Percentiles rank a stretch among this genome's conserved stretches.
These are phyloP conservation scores for Naganishia sp. DNA, from an alignment of 1,284 basidiomycete genomes.

Conservation along the genomic window DNA sequence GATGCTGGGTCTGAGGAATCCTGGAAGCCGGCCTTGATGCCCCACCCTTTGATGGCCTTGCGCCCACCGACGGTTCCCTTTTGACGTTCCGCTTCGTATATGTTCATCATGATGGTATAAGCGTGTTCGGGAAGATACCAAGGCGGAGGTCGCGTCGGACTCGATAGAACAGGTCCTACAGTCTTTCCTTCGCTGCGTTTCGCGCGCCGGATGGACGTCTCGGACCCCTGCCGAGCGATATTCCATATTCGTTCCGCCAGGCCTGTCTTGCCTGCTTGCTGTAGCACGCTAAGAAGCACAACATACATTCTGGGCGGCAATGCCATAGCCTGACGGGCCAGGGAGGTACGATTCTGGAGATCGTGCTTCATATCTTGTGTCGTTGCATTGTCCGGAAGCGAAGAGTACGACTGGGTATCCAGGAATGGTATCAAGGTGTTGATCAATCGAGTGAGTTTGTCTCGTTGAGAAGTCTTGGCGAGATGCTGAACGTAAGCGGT, in stretches of 20 bases:
- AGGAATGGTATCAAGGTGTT: slow-evolving; percentile 21
- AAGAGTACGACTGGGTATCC: slow-evolving; percentile 23
- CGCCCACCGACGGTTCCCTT: background rate
- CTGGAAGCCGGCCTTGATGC: slow-evolving; percentile 4
- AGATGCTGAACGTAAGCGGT: slow-evolving; percentile 20
- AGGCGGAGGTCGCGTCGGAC: background rate
- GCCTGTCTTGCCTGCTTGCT: slow-evolving; percentile 39
- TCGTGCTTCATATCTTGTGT: slow-evolving; percentile 2
- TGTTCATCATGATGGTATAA: slow-evolving; percentile 28
- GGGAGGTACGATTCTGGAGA: background rate
- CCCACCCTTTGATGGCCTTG: slow-evolving; percentile 24
- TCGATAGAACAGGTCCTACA: background rate
- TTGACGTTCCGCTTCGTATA: slow-evolving; percentile 22
- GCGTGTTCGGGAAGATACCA: slow-evolving; percentile 31
- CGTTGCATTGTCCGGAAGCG: slow-evolving; percentile 1
- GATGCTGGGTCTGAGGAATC: background rate
- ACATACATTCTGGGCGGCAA: slow-evolving; percentile 33
- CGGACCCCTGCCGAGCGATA: slow-evolving; percentile 13
- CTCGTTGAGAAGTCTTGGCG: slow-evolving; percentile 3
- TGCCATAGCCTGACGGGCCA: slow-evolving; percentile 18
- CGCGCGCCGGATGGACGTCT: slow-evolving; percentile 16
- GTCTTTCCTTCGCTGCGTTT: background rate
- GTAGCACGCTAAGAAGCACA: slow-evolving; percentile 38
- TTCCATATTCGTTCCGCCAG: slow-evolving; percentile 44
- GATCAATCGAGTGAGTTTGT: slow-evolving; percentile 16